These are phyloP conservation scores for Rutidosis leptorrhynchoides DNA, from an alignment of 129 eudicot genomes.

Conservation along the genomic window DNA sequence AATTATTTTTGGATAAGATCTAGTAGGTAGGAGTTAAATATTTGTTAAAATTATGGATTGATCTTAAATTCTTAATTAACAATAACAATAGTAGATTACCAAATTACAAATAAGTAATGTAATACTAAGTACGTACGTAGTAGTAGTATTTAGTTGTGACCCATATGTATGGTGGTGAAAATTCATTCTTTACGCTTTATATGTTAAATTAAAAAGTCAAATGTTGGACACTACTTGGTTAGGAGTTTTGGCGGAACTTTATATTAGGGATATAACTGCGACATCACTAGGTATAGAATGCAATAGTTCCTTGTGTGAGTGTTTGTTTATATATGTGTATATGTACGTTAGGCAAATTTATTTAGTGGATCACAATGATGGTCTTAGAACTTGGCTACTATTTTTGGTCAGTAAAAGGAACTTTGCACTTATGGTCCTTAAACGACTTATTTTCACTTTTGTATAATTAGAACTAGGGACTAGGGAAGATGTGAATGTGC, in stretches of 20 bases:
- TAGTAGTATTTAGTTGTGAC: background rate
- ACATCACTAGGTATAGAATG: background rate
- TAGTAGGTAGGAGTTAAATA: background rate
- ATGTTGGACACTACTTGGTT: background rate
- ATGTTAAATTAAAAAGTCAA: background rate
- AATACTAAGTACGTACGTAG: too few relatives aligned
- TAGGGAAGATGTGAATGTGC: background rate
- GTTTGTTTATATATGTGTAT: too few relatives aligned
- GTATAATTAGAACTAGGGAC: too few relatives aligned
- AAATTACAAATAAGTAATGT: background rate
- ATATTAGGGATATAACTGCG: too few relatives aligned
- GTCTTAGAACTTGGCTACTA: too few relatives aligned
- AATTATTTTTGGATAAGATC: background rate
- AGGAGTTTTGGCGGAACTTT: too few relatives aligned
- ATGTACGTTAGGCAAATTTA: too few relatives aligned
- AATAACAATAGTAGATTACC: background rate
- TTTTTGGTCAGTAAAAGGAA: too few relatives aligned
- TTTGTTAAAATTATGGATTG: background rate
- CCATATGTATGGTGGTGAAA: background rate
- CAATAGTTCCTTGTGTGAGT: background rate
- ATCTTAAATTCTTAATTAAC: background rate
- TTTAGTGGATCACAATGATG: background rate
- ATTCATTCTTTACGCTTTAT: background rate
- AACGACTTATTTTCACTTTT: background rate
- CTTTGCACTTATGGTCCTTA: background rate